A percentile compares a stretch with the other conserved stretches of the same genome.
Evolutionary conservation across 257 asterid genomes (phyloP).

Genomic region (Solanum medicagineum): DNA sequence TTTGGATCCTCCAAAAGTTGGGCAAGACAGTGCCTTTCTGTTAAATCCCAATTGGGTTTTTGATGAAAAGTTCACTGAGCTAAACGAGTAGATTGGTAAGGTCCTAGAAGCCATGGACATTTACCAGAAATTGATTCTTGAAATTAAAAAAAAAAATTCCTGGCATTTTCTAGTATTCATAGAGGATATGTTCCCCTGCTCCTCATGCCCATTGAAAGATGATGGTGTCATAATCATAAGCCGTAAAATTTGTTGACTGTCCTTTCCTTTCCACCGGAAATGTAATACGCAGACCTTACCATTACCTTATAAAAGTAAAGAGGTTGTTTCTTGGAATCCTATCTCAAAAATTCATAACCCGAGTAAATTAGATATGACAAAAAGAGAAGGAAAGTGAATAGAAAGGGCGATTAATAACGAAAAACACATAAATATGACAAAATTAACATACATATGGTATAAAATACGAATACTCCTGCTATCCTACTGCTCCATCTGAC

Average conservation of each 20-base stretch:
- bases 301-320: no score
- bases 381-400: no score
- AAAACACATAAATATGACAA: no score
- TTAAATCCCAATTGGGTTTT: slow-evolving; percentile 18
- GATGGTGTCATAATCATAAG: background rate
- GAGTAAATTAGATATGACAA: no score
- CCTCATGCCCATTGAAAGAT: background rate
- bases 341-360: no score
- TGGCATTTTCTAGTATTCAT: background rate
- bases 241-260: background rate
- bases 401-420: no score
- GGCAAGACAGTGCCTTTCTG: slow-evolving; percentile 1
- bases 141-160: background rate
- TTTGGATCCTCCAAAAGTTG: slow-evolving; percentile 10
- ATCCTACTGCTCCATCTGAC: no score
- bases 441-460: no score
- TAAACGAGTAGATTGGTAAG: slow-evolving; percentile 12
- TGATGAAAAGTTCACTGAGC: slow-evolving; percentile 15
- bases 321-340: no score
- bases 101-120: slow-evolving; percentile 30
- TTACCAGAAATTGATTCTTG: background rate
- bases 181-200: background rate
- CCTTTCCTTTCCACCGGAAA: background rate
- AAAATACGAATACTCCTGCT: no score
- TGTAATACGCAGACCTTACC: background rate